A percentile compares a stretch with the other conserved stretches of the same genome.
Conservation (phyloP, 805 yeast genomes). For the Wickerhamiella kurtzmanii region DNA sequence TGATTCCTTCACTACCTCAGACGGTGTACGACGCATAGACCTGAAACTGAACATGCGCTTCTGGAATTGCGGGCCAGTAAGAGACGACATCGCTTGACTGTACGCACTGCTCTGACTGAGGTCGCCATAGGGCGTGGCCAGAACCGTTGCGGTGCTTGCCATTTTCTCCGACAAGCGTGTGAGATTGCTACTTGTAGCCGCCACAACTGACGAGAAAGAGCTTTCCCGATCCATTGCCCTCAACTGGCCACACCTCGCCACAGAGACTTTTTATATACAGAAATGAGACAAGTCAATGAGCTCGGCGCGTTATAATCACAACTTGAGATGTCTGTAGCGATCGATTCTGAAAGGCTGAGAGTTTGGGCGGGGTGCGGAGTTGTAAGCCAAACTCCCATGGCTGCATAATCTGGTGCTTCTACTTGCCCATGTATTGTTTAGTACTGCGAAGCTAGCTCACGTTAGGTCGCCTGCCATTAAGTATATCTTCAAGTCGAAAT, state of each 20-base stretch:
- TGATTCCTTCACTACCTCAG: slow-evolving; percentile 23
- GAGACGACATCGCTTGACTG: slow-evolving; percentile 35
- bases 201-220: slow-evolving; percentile 26
- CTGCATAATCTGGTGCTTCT: not conserved
- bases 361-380: not conserved
- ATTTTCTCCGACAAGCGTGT: slow-evolving; percentile 27
- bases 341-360: too few species aligned
- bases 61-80: slow-evolving; percentile 30
- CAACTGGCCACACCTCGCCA: not conserved
- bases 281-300: too few species aligned
- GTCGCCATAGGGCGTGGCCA: slow-evolving; percentile 27
- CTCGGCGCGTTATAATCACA: too few species aligned
- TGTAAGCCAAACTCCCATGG: not conserved
- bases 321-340: too few species aligned
- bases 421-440: too few species aligned
- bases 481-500: too few species aligned
- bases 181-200: slow-evolving; percentile 29
- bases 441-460: too few species aligned
- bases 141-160: slow-evolving; percentile 27
- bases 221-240: not conserved
- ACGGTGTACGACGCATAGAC: slow-evolving; percentile 21
- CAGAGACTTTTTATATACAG: not conserved
- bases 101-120: slow-evolving; percentile 25
- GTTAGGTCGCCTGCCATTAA: too few species aligned
- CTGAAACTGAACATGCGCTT: slow-evolving; percentile 26